Conservation (phyloP, 192 early-diverging fungal genomes). For the Ramicandelaber brevisporus region DNA sequence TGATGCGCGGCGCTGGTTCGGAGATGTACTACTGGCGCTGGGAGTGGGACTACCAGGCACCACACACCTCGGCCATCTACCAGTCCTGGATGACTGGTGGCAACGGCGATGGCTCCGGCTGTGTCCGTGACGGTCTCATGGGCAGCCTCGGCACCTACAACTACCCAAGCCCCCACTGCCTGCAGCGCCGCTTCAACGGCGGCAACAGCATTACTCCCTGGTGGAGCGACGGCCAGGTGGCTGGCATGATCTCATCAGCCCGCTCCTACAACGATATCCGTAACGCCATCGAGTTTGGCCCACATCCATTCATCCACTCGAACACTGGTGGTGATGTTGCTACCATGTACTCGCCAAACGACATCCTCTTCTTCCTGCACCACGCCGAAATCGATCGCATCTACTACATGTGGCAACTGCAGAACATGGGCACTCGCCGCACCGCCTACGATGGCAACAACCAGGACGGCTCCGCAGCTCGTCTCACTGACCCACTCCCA, state of each 20-base stretch:
- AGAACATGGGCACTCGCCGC: conserved; percentile 8
- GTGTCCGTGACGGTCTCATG: conserved; percentile 8
- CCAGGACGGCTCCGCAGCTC: conserved; percentile 1
- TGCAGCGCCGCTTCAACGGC: conserved; percentile 9
- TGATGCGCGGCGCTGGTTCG: conserved; percentile 14
- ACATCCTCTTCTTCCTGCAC: conserved; percentile 34
- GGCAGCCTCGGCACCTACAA: conserved; percentile 3
- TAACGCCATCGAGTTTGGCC: conserved; percentile 11
- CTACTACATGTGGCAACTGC: conserved; percentile 22
- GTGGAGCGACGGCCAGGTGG: conserved; percentile 14
- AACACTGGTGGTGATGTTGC: conserved; percentile 16
- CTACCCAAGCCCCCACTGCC: conserved; percentile 8
- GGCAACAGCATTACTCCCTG: conserved; percentile 1
- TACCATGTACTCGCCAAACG: conserved; percentile 20
- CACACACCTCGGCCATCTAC: conserved; percentile 5
- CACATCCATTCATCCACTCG: conserved; percentile 15
- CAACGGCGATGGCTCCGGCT: conserved; percentile 8
- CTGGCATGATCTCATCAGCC: conserved; percentile 8
- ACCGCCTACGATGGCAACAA: conserved; percentile 13
- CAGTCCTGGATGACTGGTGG: conserved; percentile 14
- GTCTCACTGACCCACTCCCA: conserved; percentile 5
- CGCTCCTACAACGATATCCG: conserved; percentile 10
- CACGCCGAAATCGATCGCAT: conserved; percentile 29
- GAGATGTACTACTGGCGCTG: conserved; percentile 16
- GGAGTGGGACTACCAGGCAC: conserved; percentile 16